These are phyloP conservation scores for Cryptosporidium xiaoi DNA, from an alignment of 169 alveolate genomes.

Conservation along the genomic window DNA sequence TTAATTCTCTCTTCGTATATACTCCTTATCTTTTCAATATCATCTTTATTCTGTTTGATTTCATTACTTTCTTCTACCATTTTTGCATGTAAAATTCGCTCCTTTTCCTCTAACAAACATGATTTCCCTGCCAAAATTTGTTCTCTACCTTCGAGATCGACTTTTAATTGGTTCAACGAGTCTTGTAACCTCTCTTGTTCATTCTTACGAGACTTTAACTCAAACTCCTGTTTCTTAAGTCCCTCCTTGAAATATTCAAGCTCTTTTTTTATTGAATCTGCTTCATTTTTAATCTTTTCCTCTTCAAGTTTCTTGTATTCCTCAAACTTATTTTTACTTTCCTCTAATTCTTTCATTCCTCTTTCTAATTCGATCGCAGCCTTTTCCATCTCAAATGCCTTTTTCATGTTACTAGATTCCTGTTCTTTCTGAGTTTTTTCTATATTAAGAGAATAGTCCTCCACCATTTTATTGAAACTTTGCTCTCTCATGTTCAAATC, in stretches of 20 bases:
- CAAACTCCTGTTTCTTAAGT: not conserved
- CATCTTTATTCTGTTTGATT: not conserved
- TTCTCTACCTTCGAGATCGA: conserved; percentile 21
- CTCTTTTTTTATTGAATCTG: conserved; percentile 6
- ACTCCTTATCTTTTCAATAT: not conserved
- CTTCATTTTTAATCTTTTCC: conserved; percentile 3
- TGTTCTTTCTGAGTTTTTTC: conserved; percentile 47
- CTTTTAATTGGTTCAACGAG: conserved; percentile 13
- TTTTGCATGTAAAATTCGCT: conserved; percentile 9
- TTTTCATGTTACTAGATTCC: conserved; percentile 23
- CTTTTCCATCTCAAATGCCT: conserved; percentile 22
- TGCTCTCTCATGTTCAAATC: conserved; percentile 57
- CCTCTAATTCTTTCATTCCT: conserved; percentile 1
- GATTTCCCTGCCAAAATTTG: conserved; percentile 1
- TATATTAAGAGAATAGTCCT: conserved; percentile 51
- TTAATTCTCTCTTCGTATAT: conserved; percentile 25
- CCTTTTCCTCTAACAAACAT: conserved; percentile 20
- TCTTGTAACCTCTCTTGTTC: conserved; percentile 22
- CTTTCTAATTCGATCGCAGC: not conserved
- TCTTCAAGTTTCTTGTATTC: conserved; percentile 23
- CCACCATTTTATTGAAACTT: conserved; percentile 64
- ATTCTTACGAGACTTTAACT: conserved; percentile 12
- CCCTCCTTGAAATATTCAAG: conserved; percentile 9
- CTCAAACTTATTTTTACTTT: conserved; percentile 32
- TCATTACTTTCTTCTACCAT: conserved; percentile 13